Conservation (phyloP, 2,329 filamentous ascomycete species). For the Aureobasidium subglaciale region DNA sequence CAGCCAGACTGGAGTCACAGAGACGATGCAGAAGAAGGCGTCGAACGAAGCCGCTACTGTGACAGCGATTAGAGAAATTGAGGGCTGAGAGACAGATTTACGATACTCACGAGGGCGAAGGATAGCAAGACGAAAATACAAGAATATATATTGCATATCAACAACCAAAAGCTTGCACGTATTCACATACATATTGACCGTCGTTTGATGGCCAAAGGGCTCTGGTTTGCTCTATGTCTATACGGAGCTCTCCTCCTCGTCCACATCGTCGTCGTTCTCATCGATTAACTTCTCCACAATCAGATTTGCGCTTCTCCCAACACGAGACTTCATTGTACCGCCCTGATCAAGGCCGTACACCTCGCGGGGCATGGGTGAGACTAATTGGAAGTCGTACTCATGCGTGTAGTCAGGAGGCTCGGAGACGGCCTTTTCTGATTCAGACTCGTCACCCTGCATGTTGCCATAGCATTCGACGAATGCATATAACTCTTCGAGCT, state of each 20-base stretch:
- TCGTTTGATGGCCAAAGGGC: too few relatives aligned
- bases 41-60: conserved; percentile 15
- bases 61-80: conserved; percentile 19
- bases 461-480: conserved; percentile 87
- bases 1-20: conserved; percentile 17
- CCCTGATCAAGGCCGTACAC: conserved; percentile 65
- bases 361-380: conserved; percentile 75
- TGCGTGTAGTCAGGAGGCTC: conserved; percentile 68
- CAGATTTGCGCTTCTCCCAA: conserved; percentile 79
- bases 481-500: conserved; percentile 84
- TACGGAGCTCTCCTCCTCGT: conserved; percentile 24
- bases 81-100: not conserved
- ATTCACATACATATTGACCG: not conserved
- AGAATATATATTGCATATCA: not conserved
- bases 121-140: not conserved
- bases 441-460: conserved; percentile 39
- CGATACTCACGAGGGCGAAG: not conserved
- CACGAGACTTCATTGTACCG: conserved; percentile 60
- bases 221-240: too few relatives aligned
- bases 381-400: conserved; percentile 76
- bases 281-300: conserved; percentile 67
- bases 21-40: conserved; percentile 16
- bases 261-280: conserved; percentile 49
- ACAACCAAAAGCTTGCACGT: not conserved
- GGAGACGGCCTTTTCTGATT: conserved; percentile 32